These are phyloP conservation scores for Ramaria sp. DNA, from an alignment of 768 basidiomycete genomes.

Conservation along the genomic window DNA sequence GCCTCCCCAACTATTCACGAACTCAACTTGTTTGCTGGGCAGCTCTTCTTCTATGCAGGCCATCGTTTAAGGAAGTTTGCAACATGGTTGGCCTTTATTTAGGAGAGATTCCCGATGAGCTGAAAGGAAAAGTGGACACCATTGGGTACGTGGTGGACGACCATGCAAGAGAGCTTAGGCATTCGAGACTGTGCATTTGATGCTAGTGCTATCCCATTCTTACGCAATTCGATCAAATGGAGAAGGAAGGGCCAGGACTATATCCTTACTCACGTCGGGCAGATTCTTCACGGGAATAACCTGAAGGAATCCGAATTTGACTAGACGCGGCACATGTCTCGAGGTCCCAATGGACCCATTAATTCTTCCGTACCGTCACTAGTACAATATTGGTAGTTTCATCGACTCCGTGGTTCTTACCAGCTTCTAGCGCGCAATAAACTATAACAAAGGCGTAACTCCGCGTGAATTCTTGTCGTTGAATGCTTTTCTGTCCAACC, in stretches of 20 bases:
- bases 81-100: constrained; percentile 22
- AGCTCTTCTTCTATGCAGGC: constrained; percentile 28
- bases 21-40: constrained; percentile 35
- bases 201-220: background rate
- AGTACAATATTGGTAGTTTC: too few relatives aligned
- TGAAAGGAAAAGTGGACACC: background rate
- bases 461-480: background rate
- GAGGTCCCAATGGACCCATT: too few relatives aligned
- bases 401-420: too few relatives aligned
- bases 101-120: constrained; percentile 19
- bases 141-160: constrained; percentile 18
- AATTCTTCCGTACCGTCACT: too few relatives aligned
- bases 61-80: constrained; percentile 25
- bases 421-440: too few relatives aligned
- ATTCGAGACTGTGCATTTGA: background rate
- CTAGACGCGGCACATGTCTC: too few relatives aligned
- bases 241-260: background rate
- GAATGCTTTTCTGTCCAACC: constrained; percentile 90
- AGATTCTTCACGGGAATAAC: background rate
- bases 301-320: too few relatives aligned
- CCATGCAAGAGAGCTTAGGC: background rate
- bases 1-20: constrained; percentile 17
- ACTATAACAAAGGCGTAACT: too few relatives aligned
- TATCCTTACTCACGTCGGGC: background rate
- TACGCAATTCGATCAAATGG: background rate